Conservation (phyloP, 1,139 yeast genomes). For the Yamadazyma buinensis region DNA sequence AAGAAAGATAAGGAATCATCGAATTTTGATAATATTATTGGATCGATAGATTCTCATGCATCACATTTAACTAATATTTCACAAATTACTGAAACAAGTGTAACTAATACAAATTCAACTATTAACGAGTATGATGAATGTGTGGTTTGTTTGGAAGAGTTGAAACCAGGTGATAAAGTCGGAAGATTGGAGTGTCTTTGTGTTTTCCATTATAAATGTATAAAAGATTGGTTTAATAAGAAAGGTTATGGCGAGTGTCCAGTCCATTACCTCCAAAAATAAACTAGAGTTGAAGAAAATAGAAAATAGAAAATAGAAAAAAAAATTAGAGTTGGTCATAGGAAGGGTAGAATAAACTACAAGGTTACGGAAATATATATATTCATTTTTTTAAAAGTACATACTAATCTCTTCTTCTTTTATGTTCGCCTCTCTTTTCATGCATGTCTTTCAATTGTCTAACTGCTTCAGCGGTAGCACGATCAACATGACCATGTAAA, state of each 20-base stretch:
- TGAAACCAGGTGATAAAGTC: constrained; percentile 80
- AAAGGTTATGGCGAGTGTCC: constrained; percentile 88
- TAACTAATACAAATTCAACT: constrained; percentile 10
- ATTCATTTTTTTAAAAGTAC: no score
- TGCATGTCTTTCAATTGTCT: constrained; percentile 78
- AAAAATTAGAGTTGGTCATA: no score
- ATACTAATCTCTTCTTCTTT: no score
- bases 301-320: no score
- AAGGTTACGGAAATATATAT: no score
- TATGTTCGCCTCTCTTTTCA: constrained; percentile 36
- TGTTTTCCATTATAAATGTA: constrained; percentile 87
- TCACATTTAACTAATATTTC: no score
- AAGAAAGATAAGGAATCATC: no score
- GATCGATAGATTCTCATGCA: constrained; percentile 22
- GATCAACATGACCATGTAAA: constrained; percentile 82
- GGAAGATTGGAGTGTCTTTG: constrained; percentile 94
- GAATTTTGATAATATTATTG: constrained; percentile 10
- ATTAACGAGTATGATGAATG: constrained; percentile 56
- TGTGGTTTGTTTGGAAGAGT: constrained; percentile 88
- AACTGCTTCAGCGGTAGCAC: constrained; percentile 88
- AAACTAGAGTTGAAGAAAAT: no score
- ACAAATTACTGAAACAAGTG: no score
- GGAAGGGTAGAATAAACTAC: no score
- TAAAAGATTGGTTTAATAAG: constrained; percentile 83
- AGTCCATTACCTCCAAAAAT: constrained; percentile 47